A percentile compares a stretch with the other conserved stretches of the same genome.
phyloP scores from a whole-genome alignment of 139 green algal species.

The Coccomyxa sp. region DNA sequence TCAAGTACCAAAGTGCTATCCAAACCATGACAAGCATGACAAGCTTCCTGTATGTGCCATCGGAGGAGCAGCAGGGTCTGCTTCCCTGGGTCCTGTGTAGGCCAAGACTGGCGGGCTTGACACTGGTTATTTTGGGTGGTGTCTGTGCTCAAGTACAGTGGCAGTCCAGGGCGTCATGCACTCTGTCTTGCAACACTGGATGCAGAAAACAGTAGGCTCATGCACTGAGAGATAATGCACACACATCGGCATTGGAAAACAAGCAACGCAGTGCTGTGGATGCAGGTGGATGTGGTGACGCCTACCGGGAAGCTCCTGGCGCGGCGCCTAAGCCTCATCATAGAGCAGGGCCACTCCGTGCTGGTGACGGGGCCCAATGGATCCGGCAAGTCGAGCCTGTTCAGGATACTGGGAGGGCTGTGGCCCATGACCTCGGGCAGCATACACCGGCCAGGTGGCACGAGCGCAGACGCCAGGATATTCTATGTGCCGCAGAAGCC shows the following conservation, averaged over 20 bases:
- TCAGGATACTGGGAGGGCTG: conserved; percentile 51
- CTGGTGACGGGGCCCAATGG: conserved; percentile 60
- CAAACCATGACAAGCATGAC: not conserved
- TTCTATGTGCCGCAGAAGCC: conserved; percentile 64
- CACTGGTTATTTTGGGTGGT: too few relatives aligned
- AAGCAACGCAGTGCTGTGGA: too few relatives aligned
- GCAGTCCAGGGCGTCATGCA: too few relatives aligned
- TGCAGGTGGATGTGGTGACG: conserved; percentile 43
- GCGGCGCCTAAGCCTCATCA: conserved; percentile 32
- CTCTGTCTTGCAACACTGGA: too few relatives aligned
- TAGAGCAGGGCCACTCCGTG: conserved; percentile 35
- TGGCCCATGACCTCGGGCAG: conserved; percentile 45
- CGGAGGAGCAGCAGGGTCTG: too few relatives aligned
- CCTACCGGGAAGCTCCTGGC: conserved; percentile 47
- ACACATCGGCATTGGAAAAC: too few relatives aligned
- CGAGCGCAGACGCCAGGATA: conserved; percentile 9
- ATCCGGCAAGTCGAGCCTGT: conserved; percentile 44
- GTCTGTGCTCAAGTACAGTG: too few relatives aligned
- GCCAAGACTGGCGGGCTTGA: too few relatives aligned
- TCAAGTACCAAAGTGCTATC: not conserved
- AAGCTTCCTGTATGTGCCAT: not conserved
- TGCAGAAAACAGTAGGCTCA: too few relatives aligned
- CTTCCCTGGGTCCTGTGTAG: too few relatives aligned
- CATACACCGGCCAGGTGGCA: conserved; percentile 19
- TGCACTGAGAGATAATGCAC: not conserved